A percentile compares a stretch with the other conserved stretches of the same genome.
Evolutionary conservation across 2,329 filamentous ascomycete species (phyloP).

Genomic region (Nigrograna mackinnonii): DNA sequence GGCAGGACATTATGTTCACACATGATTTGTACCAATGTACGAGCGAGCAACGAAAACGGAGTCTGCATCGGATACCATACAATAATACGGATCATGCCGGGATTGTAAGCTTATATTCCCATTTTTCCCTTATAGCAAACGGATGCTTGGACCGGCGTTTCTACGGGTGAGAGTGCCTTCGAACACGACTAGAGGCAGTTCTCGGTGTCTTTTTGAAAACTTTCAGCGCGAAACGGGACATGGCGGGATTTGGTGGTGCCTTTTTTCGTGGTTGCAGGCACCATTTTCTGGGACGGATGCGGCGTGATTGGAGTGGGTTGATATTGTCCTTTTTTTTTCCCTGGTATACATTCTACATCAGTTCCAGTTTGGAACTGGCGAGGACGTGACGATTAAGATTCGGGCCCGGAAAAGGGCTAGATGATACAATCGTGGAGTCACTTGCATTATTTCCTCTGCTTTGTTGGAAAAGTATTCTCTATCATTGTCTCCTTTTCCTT

Average conservation of each 20-base stretch:
- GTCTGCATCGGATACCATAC: neutral
- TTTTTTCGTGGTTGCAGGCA: neutral
- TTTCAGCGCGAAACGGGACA: neutral
- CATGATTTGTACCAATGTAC: neutral
- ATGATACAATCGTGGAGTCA: no score
- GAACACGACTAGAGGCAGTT: neutral
- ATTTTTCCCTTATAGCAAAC: neutral
- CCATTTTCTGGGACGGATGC: neutral
- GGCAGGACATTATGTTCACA: neutral
- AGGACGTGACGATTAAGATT: no score
- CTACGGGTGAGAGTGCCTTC: neutral
- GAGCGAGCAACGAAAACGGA: neutral
- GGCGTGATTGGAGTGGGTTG: neutral
- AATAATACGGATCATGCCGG: neutral
- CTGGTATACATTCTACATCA: neutral
- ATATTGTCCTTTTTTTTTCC: neutral
- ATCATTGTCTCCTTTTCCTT: neutral
- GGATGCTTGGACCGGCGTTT: neutral
- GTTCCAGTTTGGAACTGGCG: neutral
- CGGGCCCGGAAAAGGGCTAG: no score
- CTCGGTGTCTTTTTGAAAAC: neutral
- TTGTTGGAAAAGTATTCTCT: neutral
- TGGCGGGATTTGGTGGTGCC: neutral
- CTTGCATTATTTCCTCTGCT: no score
- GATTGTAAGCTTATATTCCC: neutral